These are phyloP conservation scores for Geoglossum cookeanum DNA, from an alignment of 2,329 filamentous ascomycete genomes.

Conservation along the genomic window DNA sequence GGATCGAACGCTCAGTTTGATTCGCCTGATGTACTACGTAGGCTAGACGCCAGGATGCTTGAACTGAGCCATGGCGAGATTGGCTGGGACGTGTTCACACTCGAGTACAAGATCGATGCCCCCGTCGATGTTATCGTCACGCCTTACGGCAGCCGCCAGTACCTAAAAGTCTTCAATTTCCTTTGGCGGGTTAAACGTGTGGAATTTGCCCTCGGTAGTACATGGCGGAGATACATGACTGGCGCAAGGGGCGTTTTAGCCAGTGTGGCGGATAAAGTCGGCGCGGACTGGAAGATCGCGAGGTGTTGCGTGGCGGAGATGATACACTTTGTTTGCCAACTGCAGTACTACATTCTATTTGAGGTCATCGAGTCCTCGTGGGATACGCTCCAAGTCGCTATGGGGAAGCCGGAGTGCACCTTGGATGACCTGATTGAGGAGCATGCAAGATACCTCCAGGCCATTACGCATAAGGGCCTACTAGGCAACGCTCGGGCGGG, in stretches of 20 bases:
- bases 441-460: slow-evolving; percentile 75
- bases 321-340: slow-evolving; percentile 92
- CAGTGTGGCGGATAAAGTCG: slow-evolving; percentile 51
- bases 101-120: slow-evolving; percentile 95
- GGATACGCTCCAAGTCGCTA: slow-evolving; percentile 69
- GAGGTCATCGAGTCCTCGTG: slow-evolving; percentile 96
- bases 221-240: slow-evolving; percentile 92
- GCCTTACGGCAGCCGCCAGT: slow-evolving; percentile 86
- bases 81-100: slow-evolving; percentile 96
- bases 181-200: slow-evolving; percentile 96
- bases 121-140: slow-evolving; percentile 95
- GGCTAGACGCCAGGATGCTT: slow-evolving; percentile 93
- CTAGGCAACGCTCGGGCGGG: slow-evolving; percentile 45
- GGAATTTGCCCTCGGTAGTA: slow-evolving; percentile 77
- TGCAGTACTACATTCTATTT: slow-evolving; percentile 97
- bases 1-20: slow-evolving; percentile 96
- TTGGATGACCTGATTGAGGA: slow-evolving; percentile 89
- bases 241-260: slow-evolving; percentile 80
- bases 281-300: slow-evolving; percentile 73
- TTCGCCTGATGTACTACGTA: slow-evolving; percentile 70
- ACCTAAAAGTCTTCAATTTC: slow-evolving; percentile 98
- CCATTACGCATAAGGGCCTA: slow-evolving; percentile 90
- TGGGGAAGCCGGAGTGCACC: slow-evolving; percentile 71
- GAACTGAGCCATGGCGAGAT: slow-evolving; percentile 93
- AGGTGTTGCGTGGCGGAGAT: slow-evolving; percentile 85